Conservation (phyloP, 768 basidiomycete species). For the Auricularia sp. region DNA sequence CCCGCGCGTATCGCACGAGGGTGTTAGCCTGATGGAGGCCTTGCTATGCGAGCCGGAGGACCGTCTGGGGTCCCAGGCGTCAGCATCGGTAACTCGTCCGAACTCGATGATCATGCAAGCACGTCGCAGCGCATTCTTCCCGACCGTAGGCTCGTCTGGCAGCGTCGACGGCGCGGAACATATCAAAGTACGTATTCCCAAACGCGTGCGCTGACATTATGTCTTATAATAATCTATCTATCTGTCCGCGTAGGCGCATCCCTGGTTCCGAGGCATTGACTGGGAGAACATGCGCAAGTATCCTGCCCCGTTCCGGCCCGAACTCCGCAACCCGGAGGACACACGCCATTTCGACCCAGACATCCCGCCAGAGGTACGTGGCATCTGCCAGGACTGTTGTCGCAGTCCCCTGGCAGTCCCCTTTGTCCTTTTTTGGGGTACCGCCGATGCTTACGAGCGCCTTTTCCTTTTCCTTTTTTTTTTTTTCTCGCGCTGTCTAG, state of each 20-base stretch:
- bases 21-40: conserved; percentile 75
- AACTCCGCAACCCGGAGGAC: conserved; percentile 71
- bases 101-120: conserved; percentile 68
- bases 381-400: not conserved
- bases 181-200: conserved; percentile 56
- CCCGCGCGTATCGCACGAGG: conserved; percentile 79
- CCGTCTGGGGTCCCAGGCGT: conserved; percentile 69
- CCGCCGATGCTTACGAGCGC: not conserved
- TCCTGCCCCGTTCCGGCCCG: conserved; percentile 82
- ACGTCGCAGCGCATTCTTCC: conserved; percentile 63
- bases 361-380: conserved; percentile 76
- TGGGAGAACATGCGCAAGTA: conserved; percentile 79
- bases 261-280: conserved; percentile 87
- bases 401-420: conserved; percentile 7
- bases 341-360: conserved; percentile 93
- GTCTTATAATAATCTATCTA: not conserved
- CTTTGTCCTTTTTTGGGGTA: conserved; percentile 11
- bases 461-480: conserved; percentile 22
- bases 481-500: conserved; percentile 26
- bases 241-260: conserved; percentile 50
- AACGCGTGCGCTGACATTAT: conserved; percentile 4
- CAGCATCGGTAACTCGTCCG: conserved; percentile 58
- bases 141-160: conserved; percentile 33
- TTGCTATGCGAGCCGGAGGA: conserved; percentile 94
- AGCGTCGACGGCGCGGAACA: conserved; percentile 76